Percentiles rank a stretch among this genome's conserved stretches.
phyloP scores from a whole-genome alignment of 2,329 filamentous ascomycete genomes.

The Penicillium polonicum region DNA sequence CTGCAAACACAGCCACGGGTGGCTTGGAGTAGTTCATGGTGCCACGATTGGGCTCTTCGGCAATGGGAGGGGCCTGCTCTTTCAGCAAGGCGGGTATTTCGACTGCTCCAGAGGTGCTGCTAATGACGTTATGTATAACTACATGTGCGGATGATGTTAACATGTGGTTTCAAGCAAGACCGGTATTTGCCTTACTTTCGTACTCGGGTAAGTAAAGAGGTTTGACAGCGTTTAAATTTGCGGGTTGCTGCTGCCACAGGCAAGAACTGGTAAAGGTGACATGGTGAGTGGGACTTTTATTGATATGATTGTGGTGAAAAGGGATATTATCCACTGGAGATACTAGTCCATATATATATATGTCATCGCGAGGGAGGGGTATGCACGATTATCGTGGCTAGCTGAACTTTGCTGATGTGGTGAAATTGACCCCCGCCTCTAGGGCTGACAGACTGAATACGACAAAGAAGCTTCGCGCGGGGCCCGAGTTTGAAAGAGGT shows the following conservation, averaged over 20 bases:
- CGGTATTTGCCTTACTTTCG: too few relatives aligned
- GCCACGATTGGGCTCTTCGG: neutral
- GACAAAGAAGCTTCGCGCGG: too few relatives aligned
- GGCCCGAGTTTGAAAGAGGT: too few relatives aligned
- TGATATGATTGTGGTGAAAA: too few relatives aligned
- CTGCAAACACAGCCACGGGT: neutral
- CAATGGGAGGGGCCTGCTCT: neutral
- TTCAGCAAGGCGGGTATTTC: neutral
- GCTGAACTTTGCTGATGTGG: neutral
- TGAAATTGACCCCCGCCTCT: neutral
- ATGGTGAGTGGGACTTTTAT: too few relatives aligned
- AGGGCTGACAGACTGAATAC: neutral
- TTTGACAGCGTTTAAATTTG: neutral
- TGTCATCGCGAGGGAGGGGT: too few relatives aligned
- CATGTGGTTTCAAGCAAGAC: too few relatives aligned
- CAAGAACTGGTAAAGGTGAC: too few relatives aligned
- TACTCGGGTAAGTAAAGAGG: neutral
- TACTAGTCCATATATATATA: too few relatives aligned
- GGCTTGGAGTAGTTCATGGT: neutral
- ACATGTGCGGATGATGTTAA: neutral
- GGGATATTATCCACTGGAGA: too few relatives aligned
- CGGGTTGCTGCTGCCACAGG: neutral
- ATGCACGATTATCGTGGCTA: neutral
- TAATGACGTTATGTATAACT: neutral
- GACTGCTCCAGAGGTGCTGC: neutral